Percentiles rank a stretch among this genome's conserved stretches.
Conservation (phyloP, 495 filamentous ascomycete species). For the Penicillium coprophilum region DNA sequence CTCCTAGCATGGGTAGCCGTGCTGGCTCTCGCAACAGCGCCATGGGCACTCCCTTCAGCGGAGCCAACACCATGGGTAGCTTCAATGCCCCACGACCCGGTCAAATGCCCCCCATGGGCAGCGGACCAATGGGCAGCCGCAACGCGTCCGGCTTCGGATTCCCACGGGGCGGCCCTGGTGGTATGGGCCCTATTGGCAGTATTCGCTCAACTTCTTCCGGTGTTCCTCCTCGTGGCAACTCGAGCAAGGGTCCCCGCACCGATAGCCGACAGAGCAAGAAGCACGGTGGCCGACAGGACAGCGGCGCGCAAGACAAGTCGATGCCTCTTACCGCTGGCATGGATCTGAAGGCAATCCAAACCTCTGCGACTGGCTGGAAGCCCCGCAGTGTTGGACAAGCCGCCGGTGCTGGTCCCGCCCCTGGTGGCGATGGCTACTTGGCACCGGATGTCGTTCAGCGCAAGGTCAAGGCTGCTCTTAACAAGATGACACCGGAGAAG, state of each 20-base stretch:
- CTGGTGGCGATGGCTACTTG: constrained; percentile 60
- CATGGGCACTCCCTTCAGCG: constrained; percentile 66
- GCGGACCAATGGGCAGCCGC: not conserved
- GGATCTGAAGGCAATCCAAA: constrained; percentile 75
- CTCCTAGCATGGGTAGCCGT: constrained; percentile 53
- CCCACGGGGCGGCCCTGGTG: not conserved
- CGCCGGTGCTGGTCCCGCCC: constrained; percentile 49
- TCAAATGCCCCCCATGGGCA: constrained; percentile 9
- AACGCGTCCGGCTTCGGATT: constrained; percentile 3
- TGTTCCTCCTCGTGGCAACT: constrained; percentile 36
- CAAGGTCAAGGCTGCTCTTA: constrained; percentile 96
- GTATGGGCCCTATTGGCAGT: constrained; percentile 53
- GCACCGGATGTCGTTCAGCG: constrained; percentile 92
- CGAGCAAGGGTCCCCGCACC: constrained; percentile 34
- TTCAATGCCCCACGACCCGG: constrained; percentile 6
- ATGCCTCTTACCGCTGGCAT: constrained; percentile 85
- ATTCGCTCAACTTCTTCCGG: constrained; percentile 17
- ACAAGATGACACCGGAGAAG: constrained; percentile 99
- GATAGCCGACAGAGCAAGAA: constrained; percentile 42
- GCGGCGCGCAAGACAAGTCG: constrained; percentile 66
- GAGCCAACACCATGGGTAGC: constrained; percentile 2
- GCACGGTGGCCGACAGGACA: constrained; percentile 55
- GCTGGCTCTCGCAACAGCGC: constrained; percentile 45
- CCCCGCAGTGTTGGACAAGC: constrained; percentile 65
- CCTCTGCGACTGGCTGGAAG: constrained; percentile 81